Evolutionary conservation across 2,329 filamentous ascomycete species (phyloP).

Genomic region (Emergomyces orientalis): DNA sequence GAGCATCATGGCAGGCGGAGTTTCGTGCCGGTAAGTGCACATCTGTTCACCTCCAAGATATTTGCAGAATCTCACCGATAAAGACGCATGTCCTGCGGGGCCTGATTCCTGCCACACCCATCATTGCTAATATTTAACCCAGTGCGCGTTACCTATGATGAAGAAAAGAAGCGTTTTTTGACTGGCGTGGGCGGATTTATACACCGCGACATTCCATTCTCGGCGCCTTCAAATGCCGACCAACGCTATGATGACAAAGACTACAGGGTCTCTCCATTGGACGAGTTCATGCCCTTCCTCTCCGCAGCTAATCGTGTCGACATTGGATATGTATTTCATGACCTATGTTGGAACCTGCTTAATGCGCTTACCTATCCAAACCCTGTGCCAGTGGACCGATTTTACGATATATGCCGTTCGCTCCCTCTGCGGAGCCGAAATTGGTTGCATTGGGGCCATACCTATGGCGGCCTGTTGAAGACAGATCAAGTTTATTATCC

Average conservation of each 20-base stretch:
- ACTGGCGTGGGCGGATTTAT: slow-evolving; percentile 15
- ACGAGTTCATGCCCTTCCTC: slow-evolving; percentile 13
- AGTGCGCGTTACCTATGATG: slow-evolving; percentile 15
- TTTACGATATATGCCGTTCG: slow-evolving; percentile 20
- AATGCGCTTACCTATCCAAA: slow-evolving; percentile 12
- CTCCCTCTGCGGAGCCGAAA: slow-evolving; percentile 11
- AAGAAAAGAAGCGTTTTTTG: slow-evolving; percentile 15
- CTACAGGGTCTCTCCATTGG: slow-evolving; percentile 6
- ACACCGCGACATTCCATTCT: slow-evolving; percentile 3
- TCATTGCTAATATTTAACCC: neutral
- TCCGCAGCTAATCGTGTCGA: slow-evolving; percentile 4
- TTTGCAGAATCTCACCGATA: neutral
- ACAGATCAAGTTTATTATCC: slow-evolving; percentile 7
- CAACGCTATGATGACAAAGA: slow-evolving; percentile 12
- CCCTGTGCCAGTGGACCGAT: slow-evolving; percentile 13
- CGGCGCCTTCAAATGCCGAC: slow-evolving; percentile 10
- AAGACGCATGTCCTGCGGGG: neutral
- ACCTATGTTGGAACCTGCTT: slow-evolving; percentile 18
- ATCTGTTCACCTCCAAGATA: neutral
- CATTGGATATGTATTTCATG: slow-evolving; percentile 18
- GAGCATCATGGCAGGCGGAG: slow-evolving; percentile 11
- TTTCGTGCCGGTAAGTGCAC: slow-evolving; percentile 15
- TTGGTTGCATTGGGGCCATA: slow-evolving; percentile 16
- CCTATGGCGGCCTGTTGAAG: slow-evolving; percentile 15
- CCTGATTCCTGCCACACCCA: neutral